Base-by-base conservation (phyloP, 805 yeast species). In the Suhomyces sp. region DNA sequence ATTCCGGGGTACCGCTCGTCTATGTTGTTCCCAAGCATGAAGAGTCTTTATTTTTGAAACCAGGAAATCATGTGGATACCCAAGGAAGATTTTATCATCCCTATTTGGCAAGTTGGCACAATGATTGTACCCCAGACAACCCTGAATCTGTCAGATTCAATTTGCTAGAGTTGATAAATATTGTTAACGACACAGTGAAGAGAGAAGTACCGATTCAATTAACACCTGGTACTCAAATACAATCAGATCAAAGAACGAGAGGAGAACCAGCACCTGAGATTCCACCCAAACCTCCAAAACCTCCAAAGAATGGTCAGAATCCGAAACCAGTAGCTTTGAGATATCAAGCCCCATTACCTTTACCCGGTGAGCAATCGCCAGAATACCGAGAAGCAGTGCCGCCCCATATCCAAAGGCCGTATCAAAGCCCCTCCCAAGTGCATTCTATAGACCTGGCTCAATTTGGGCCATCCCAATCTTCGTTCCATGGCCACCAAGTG, bases 1-100 rank as follows among this genome's bases (percentile, higher is more conserved):
- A 59, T 19, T 59, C 60, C 35, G 73, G 69, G 2, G 77, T 85
- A 1, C 97, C 97, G 0, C 59, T 82, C n/a, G 78, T 83, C 0
- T 87, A 75, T 61, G 80, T 91, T 9, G 75, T 78, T 19, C 83
- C 86, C 2, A 77, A 83, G n/a, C 71, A 70, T 33, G 61, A 67
- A 21, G 64, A 62, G 12, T 73, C 75, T 68, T 63, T 74, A 33
- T 57, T 47, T 43, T 64, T 86, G 15, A 73, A 73, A 40, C 86
- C 91, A 0, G 85, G 86, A 22, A 84, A 82, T 56, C 75, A 80
- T 58, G 80, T 89, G 3, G 96, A 88, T 65, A 67, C 81, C 12
- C 87, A 78, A 65, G 97, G 97, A 1, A 68, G 72, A 44, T 77
- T 89, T 49, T 87, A 84, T 62, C 85, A 86, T 58, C 93, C 94